Base-by-base conservation (phyloP, 371 early-diverging fungal genomes). In the Mortierella sp. region DNA sequence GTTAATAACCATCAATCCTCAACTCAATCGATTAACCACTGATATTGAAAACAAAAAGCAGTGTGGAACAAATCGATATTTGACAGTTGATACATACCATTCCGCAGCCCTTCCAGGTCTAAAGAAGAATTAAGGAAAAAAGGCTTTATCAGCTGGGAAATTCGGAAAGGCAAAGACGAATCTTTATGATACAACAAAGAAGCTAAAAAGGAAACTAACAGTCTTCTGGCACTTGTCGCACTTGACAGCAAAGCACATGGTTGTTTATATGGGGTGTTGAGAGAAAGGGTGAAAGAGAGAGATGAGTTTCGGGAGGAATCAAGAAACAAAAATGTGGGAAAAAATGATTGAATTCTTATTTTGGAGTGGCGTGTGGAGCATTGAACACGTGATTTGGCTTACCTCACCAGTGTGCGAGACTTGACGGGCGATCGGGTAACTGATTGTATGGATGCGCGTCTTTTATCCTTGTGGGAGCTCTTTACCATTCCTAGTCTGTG, bases 81-180 rank as follows among this genome's bases (percentile, higher is more conserved):
- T 37, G 37, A 37, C 37, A 10, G 10, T 37, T 10, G 37, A 37
- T 37, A 12, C 28, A 9, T 75, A 75, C 76, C 76, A 47, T 49
- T 23, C 76, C 76, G 42, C 76, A 76, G n/a, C 76, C 76, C 54
- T 53, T 63, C 76, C 76, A 76, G 76, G 76, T 71, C 76, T 76
- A 67, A 23, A 31, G n/a, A 47, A 5, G 29, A 19, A 28, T 8
- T 13, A 45, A 5, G 19, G 26, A 29, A 29, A 26, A 37, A 32
- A 32, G 28, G 17, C 3, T 45, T 19, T 42, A 28, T 45, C 22
- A 19, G 40, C 23, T 19, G 15, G 22, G 26, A 2, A 12, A 23
- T 23, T 23, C 23, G 23, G 2, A 51, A 47, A 47, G 19, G 47
- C 40, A 19, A 22, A 37, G 4, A 37, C 10, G 10, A 7, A 37